Percentiles rank a stretch among this genome's conserved stretches.
Evolutionary conservation across 306 rosid genomes (phyloP).

Genomic region (Vicia sativa): DNA sequence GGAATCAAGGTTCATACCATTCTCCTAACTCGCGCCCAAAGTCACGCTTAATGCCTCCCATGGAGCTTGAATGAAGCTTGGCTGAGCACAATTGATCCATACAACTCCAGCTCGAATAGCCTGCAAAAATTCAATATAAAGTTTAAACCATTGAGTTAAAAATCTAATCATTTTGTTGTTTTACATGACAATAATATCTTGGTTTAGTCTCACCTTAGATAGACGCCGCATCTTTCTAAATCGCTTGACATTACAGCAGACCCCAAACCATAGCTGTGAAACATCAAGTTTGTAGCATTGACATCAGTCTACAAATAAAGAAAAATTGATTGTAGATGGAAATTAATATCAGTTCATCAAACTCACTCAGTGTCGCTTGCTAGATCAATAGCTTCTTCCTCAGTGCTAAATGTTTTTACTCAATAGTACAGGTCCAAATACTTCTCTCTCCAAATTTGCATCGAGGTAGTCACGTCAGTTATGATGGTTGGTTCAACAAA

Average conservation of each 20-base stretch:
- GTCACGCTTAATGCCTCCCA: conserved; percentile 97
- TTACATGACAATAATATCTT: conserved; percentile 19
- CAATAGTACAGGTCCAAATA: conserved; percentile 90
- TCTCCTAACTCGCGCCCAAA: conserved; percentile 98
- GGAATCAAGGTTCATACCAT: conserved; percentile 58
- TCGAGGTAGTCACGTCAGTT: conserved; percentile 73
- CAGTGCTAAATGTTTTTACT: conserved; percentile 84
- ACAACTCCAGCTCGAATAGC: conserved; percentile 86
- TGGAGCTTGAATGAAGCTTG: conserved; percentile 95
- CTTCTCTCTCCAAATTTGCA: conserved; percentile 99
- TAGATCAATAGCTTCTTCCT: conserved; percentile 89
- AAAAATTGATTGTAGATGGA: background rate
- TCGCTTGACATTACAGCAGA: conserved; percentile 89
- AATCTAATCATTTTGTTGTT: conserved; percentile 19
- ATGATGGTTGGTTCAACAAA: conserved; percentile 80
- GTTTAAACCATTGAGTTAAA: conserved; percentile 13
- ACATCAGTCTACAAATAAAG: conserved; percentile 24
- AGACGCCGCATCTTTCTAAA: conserved; percentile 88
- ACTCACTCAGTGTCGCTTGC: conserved; percentile 88
- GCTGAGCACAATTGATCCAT: conserved; percentile 98
- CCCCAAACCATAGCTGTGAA: conserved; percentile 79
- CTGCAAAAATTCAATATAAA: conserved; percentile 45
- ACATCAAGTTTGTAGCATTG: conserved; percentile 34
- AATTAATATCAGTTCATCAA: conserved; percentile 31
- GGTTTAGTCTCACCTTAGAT: conserved; percentile 63